Percentiles rank a stretch among this genome's conserved stretches.
These are phyloP conservation scores for Diophrys appendiculata DNA, from an alignment of 73 alveolate genomes.

Conservation along the genomic window DNA sequence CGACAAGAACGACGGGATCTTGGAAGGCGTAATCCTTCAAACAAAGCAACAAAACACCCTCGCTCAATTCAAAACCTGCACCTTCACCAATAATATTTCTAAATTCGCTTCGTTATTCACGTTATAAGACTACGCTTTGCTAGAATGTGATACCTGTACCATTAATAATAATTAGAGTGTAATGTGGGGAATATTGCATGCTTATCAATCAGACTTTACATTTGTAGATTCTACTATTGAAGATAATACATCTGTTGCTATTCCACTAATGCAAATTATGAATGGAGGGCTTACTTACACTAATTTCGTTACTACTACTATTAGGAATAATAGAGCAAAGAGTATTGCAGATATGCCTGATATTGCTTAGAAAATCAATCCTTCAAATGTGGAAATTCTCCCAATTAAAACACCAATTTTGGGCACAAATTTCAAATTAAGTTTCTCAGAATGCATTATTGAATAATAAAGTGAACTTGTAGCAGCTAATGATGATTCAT, in stretches of 20 bases:
- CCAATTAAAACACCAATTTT: neutral
- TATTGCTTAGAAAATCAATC: neutral
- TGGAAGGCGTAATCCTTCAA: neutral
- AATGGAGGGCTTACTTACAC: neutral
- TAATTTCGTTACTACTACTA: neutral
- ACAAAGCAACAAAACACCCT: neutral
- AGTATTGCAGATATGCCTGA: neutral
- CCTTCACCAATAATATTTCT: neutral
- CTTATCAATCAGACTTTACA: neutral
- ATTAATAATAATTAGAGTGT: neutral
- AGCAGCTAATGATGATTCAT: neutral
- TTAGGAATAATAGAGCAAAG: neutral
- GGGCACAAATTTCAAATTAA: neutral
- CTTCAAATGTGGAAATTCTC: neutral
- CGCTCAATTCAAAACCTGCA: neutral
- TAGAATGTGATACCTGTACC: neutral
- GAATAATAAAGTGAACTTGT: neutral
- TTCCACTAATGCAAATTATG: neutral
- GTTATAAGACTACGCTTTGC: neutral
- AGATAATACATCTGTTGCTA: neutral
- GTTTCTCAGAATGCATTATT: neutral
- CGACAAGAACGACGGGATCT: neutral
- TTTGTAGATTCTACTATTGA: neutral
- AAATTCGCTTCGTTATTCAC: neutral
- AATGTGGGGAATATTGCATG: neutral